phyloP scores from a whole-genome alignment of 306 rosid species.

The Biancaea sappan region DNA sequence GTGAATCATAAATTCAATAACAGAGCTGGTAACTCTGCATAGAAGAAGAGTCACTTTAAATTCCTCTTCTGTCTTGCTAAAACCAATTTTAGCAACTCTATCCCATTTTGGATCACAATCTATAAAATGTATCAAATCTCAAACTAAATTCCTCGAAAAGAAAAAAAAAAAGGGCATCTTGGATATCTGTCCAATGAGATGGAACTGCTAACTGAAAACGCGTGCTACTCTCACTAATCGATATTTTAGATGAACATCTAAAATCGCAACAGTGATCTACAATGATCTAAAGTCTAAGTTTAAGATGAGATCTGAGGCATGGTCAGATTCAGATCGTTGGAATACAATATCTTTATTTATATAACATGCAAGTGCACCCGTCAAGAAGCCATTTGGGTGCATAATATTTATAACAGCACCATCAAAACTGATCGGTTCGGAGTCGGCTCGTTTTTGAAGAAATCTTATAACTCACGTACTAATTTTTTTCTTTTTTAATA shows the following conservation, averaged over 20 bases:
- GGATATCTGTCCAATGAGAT: background rate
- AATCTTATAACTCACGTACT: too few species aligned
- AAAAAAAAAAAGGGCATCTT: background rate
- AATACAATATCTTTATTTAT: background rate
- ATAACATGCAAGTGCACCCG: too few species aligned
- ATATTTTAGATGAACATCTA: background rate
- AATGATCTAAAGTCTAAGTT: too few species aligned
- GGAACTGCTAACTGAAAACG: background rate
- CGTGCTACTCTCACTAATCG: background rate
- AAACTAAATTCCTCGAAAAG: background rate
- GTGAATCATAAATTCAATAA: too few species aligned
- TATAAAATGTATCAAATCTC: background rate
- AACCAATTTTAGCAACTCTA: too few species aligned
- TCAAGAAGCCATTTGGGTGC: background rate
- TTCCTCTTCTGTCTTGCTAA: too few species aligned
- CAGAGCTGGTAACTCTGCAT: too few species aligned
- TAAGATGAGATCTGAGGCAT: background rate
- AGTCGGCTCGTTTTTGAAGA: too few species aligned
- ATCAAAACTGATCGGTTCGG: too few species aligned
- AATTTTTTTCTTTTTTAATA: too few species aligned
- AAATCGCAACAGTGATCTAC: background rate
- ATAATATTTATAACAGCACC: too few species aligned
- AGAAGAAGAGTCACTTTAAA: too few species aligned
- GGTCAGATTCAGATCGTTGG: background rate
- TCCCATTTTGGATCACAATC: background rate